Evolutionary conservation across 2,329 filamentous ascomycete species (phyloP), one percentile per base, ranked within the genome.

Genomic region (Colletotrichum agaves): DNA sequence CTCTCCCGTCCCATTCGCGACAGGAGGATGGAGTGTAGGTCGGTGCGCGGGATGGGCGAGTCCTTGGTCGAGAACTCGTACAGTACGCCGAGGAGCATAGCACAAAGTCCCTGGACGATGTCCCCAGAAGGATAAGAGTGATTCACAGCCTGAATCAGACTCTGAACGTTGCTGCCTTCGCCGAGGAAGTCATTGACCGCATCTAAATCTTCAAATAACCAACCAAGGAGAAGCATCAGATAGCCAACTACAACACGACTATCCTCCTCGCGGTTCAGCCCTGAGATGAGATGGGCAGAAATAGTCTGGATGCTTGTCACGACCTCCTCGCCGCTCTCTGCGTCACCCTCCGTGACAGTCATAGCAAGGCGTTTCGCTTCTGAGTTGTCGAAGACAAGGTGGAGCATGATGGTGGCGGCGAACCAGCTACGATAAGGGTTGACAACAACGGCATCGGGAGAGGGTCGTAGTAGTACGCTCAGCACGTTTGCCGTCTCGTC

Each of bases 61-160:
- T 99, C 96, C 76, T 97, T 97, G 0, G 95, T 98, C 10, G 95
- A 98, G 75, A 98, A 99, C 75, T 99, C 96, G 76, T 98, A 99
- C 4, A 96, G 86, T 19, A 97, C 90, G 10, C 95, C 96, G 1
- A 98, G 84, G 0, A 99, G 82, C 76, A 94, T 89, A 15, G 94
- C 91, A 76, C 92, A 93, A 12, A 99, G 84, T 2, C 96, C 96
- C 71, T 93, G 91, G 13, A 95, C 85, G 35, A 97, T 82, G 67
- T 89, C 90, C 12, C 88, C 88, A 31, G 85, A 79, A 72, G 85
- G 81, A 21, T 72, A 69, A 68, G 90, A 87, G 70, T 90, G 90
- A 19, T 85, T 75, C 44, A 93, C 89, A 31, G 90, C 88, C 73
- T 96, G 92, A 13, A 96, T 88, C 35, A 98, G 83, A 49, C 90